These are phyloP conservation scores for Erythrobasidium hasegawianum DNA, from an alignment of 1,284 basidiomycete genomes.

Conservation along the genomic window DNA sequence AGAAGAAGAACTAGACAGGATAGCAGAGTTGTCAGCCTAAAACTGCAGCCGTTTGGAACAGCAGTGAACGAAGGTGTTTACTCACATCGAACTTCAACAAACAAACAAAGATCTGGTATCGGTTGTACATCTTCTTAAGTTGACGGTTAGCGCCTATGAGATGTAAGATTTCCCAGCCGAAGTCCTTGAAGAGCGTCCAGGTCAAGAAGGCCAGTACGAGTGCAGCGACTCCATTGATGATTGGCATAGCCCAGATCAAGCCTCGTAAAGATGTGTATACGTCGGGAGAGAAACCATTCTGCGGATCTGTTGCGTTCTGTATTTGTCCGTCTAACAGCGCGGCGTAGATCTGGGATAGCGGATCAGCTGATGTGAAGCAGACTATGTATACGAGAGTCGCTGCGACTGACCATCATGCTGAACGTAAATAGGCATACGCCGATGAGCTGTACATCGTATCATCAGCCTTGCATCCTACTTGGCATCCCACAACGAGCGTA, in stretches of 20 bases:
- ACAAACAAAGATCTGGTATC: conserved; percentile 76
- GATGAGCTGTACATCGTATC: too few species aligned
- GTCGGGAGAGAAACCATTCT: conserved; percentile 33
- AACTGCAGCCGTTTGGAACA: too few species aligned
- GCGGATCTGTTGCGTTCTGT: conserved; percentile 22
- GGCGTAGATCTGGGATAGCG: conserved; percentile 32
- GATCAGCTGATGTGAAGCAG: conserved; percentile 17
- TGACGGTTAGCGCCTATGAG: conserved; percentile 60
- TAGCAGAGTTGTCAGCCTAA: neutral
- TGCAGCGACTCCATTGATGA: conserved; percentile 25
- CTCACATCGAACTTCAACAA: conserved; percentile 80
- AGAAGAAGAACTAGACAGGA: conserved; percentile 54
- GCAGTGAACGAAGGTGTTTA: neutral
- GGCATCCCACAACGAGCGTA: too few species aligned
- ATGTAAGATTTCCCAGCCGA: conserved; percentile 71
- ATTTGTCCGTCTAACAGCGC: conserved; percentile 31
- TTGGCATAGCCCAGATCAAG: conserved; percentile 34
- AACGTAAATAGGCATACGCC: conserved; percentile 45
- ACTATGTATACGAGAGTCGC: neutral
- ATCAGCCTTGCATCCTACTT: too few species aligned
- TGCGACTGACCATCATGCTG: conserved; percentile 37
- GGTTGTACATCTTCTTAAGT: conserved; percentile 79
- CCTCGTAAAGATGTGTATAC: conserved; percentile 40
- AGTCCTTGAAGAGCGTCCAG: conserved; percentile 39
- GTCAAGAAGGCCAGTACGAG: conserved; percentile 26